Evolutionary conservation across 2,329 filamentous ascomycete genomes (phyloP).

Genomic region (Dissoconium aciculare): DNA sequence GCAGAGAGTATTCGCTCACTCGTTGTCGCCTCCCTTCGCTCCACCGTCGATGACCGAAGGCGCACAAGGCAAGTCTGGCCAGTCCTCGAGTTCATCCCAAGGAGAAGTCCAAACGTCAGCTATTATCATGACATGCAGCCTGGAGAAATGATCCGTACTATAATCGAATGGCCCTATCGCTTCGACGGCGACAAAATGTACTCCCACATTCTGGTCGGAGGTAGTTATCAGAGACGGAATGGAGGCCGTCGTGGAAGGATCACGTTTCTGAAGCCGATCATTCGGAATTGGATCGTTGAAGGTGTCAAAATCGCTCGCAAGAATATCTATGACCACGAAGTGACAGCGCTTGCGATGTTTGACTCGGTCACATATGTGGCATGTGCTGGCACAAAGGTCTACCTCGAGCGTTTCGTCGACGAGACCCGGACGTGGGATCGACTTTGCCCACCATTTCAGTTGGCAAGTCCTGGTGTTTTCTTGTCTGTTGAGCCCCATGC

Average conservation of each 20-base stretch:
- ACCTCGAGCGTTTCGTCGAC: constrained; percentile 27
- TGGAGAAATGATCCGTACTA: constrained; percentile 44
- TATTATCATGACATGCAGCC: constrained; percentile 31
- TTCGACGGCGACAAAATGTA: constrained; percentile 40
- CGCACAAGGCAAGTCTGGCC: constrained; percentile 27
- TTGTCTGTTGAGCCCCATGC: constrained; percentile 28
- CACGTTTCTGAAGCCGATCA: constrained; percentile 19
- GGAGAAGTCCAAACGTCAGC: constrained; percentile 6
- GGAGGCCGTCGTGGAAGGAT: constrained; percentile 33
- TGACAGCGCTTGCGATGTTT: constrained; percentile 43
- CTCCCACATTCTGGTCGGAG: constrained; percentile 44
- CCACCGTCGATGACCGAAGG: constrained; percentile 22
- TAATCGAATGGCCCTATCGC: constrained; percentile 44
- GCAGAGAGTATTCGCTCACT: constrained; percentile 26
- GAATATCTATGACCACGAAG: constrained; percentile 35
- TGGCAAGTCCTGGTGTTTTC: constrained; percentile 30
- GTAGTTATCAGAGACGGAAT: constrained; percentile 30
- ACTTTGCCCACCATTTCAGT: constrained; percentile 19
- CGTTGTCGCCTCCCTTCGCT: constrained; percentile 32
- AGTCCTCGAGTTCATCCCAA: constrained; percentile 33
- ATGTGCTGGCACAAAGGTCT: constrained; percentile 29
- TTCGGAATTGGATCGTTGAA: constrained; percentile 35
- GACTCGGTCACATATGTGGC: constrained; percentile 41
- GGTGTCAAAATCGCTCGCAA: constrained; percentile 30
- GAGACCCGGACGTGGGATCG: constrained; percentile 17